Evolutionary conservation across 2,329 filamentous ascomycete species (phyloP).

Genomic region (Hawksworthiomyces lignivorus): DNA sequence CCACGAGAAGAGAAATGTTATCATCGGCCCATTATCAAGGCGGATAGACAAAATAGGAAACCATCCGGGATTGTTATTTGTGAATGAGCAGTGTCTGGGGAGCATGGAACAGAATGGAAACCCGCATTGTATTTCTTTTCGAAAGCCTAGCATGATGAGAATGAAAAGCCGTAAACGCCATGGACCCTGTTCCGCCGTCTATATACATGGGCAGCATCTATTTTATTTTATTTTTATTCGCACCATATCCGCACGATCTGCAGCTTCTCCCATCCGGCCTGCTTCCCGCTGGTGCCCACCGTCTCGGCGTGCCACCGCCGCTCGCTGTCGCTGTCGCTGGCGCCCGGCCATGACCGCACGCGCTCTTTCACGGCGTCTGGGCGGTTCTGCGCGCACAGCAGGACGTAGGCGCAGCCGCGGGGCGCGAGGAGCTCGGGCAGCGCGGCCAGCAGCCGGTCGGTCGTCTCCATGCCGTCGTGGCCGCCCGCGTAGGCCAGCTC

Average conservation of each 20-base stretch:
- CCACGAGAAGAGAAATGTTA: too few species aligned
- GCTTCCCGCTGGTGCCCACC: constrained; percentile 75
- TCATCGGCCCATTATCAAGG: too few species aligned
- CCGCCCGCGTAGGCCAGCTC: constrained; percentile 86
- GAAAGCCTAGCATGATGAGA: too few species aligned
- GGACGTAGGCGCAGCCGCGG: constrained; percentile 76
- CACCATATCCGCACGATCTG: constrained; percentile 83
- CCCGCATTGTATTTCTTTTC: too few species aligned
- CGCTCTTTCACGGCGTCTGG: constrained; percentile 43
- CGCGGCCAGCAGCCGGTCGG: constrained; percentile 64
- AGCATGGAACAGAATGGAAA: too few species aligned
- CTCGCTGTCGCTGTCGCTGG: constrained; percentile 10
- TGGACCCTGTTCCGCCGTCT: too few species aligned
- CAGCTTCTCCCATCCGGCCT: constrained; percentile 90
- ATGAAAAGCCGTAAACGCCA: too few species aligned
- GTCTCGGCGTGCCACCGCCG: constrained; percentile 64
- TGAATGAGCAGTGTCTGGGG: too few species aligned
- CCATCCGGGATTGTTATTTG: too few species aligned
- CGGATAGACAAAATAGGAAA: too few species aligned
- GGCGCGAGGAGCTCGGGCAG: constrained; percentile 56
- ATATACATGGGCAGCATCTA: too few species aligned
- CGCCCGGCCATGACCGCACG: constrained; percentile 16
- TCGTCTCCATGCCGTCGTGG: constrained; percentile 87
- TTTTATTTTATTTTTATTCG: constrained; percentile 26
- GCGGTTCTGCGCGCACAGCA: constrained; percentile 86